phyloP scores from a whole-genome alignment of 23 red algal species.

The Pyropia haitanensis region DNA sequence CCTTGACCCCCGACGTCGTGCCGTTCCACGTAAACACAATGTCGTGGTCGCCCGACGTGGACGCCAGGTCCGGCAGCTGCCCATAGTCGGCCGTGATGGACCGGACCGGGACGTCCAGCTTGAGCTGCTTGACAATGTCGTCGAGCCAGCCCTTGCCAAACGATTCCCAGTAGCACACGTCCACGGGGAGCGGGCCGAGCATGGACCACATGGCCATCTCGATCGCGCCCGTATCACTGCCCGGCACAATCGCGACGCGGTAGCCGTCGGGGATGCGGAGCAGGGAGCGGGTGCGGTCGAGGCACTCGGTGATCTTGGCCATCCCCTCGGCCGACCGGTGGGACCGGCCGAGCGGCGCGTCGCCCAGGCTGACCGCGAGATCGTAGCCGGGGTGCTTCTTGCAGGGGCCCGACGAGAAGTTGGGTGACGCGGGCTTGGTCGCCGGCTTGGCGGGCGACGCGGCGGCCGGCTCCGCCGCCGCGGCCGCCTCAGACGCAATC shows the following conservation, averaged over 20 bases:
- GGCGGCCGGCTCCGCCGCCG: too few relatives aligned
- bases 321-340: conserved; percentile 73
- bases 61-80: conserved; percentile 59
- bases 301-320: conserved; percentile 60
- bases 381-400: conserved; percentile 88
- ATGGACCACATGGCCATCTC: conserved; percentile 98
- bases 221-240: conserved; percentile 84
- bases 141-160: conserved; percentile 92
- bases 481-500: too few relatives aligned
- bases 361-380: conserved; percentile 22
- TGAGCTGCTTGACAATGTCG: conserved; percentile 73
- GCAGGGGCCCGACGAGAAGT: conserved; percentile 98
- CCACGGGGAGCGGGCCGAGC: conserved; percentile 63
- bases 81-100: conserved; percentile 64
- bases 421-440: conserved; percentile 68
- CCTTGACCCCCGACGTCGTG: conserved; percentile 79
- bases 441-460: conserved; percentile 26
- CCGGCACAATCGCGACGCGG: conserved; percentile 86
- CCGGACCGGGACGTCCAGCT: conserved; percentile 43
- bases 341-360: conserved; percentile 77
- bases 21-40: conserved; percentile 98
- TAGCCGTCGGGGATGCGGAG: conserved; percentile 67
- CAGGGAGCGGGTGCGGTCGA: conserved; percentile 50
- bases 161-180: conserved; percentile 94
- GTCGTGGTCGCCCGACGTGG: conserved; percentile 61